phyloP scores from a whole-genome alignment of 164 flowering plant genomes.

The Santalum album region DNA sequence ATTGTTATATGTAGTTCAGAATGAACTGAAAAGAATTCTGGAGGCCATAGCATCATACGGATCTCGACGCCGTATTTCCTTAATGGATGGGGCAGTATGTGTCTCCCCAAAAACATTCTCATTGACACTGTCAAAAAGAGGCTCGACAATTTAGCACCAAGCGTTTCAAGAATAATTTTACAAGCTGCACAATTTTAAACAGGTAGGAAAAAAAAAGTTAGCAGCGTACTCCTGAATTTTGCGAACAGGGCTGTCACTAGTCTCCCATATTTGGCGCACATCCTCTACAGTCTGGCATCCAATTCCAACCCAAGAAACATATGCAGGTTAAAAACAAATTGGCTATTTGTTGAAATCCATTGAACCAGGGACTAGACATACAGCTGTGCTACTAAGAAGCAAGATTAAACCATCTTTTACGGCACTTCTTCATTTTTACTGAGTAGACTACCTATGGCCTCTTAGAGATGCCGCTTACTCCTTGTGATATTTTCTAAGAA shows the following conservation, averaged over 20 bases:
- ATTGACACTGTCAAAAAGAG: slow-evolving; percentile 48
- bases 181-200: no score
- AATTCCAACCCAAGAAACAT: background rate
- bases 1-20: background rate
- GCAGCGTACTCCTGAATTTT: slow-evolving; percentile 85
- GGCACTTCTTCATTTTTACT: no score
- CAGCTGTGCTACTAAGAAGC: no score
- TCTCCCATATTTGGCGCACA: slow-evolving; percentile 86
- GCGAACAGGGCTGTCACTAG: slow-evolving; percentile 86
- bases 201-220: no score
- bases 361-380: no score
- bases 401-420: no score
- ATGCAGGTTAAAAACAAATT: background rate
- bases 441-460: no score
- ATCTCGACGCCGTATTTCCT: slow-evolving; percentile 86
- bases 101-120: slow-evolving; percentile 90
- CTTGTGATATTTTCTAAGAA: no score
- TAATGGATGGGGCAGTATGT: slow-evolving; percentile 59
- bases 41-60: slow-evolving; percentile 46
- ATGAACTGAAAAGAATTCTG: no score
- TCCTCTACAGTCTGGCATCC: slow-evolving; percentile 77
- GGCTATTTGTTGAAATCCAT: no score
- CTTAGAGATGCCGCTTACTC: no score
- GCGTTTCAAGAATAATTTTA: background rate
- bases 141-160: slow-evolving; percentile 5